Base-by-base conservation (phyloP, 139 green algal species). In the Ettlia oleoabundans region DNA sequence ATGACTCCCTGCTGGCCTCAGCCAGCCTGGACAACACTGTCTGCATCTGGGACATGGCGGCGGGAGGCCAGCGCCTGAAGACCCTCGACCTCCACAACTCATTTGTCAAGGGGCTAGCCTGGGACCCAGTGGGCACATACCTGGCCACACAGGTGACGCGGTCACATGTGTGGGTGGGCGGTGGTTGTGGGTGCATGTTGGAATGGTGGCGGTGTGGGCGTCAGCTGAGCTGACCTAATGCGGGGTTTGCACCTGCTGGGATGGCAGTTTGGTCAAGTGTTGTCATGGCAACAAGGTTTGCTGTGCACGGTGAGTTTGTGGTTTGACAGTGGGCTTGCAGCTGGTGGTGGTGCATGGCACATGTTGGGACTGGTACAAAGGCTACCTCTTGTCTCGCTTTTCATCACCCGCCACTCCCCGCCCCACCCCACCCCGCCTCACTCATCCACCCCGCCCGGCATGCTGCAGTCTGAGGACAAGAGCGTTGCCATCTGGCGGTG, bases 101-200 rank as follows among this genome's bases (percentile, higher is more conserved):
- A 62, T 94, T 94, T 61, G 95, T 99, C 38, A 99, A 99, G 82
- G 97, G 97, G 35, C 87, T 99, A 22, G 93, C 94, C 3, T 99
- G 96, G 95, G 97, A 99, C 90, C 97, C 97, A 0, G 89, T 98
- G 18, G 93, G 93, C 51, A 89, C 81, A 4, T 99, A 96, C 87
- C 81, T 99, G 32, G 95, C 93, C 35, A 94, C 86, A 21, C 91
- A 96, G 82, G 80, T 83, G 65, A 9, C n/a, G n/a, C n/a, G n/a
- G n/a, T n/a, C n/a, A n/a, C n/a, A n/a, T n/a, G 71, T 33, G 33
- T 3, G 3, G 71, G 33, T 1, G 32, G 43, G 22, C 18, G 70
- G 28, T 9, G 30, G 18, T 2, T 15, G 10, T 5, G 37, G 38
- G 40, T 22, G 35, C 22, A n/a, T 38, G 8, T 10, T 58, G 19